Conservation (phyloP, 1,284 basidiomycete species). For the Rhodotorula sp. region DNA sequence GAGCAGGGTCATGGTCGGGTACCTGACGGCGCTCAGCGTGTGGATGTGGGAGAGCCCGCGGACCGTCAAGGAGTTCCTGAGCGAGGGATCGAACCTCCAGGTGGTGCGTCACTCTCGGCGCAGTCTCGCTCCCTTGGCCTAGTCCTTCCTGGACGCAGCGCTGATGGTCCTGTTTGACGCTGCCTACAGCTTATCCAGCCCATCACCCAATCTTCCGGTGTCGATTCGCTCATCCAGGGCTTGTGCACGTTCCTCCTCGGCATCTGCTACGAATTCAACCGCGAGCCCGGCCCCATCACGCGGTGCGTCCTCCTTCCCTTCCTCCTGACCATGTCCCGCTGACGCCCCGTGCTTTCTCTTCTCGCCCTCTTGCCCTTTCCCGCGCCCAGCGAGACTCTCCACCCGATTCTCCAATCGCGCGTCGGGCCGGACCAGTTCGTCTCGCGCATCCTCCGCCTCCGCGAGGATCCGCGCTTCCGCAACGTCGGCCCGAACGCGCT, state of each 20-base stretch:
- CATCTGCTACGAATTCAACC: constrained; percentile 91
- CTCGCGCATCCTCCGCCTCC: constrained; percentile 78
- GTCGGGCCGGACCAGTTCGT: constrained; percentile 83
- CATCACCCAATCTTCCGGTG: constrained; percentile 83
- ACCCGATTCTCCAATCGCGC: constrained; percentile 79
- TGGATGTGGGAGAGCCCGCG: constrained; percentile 97
- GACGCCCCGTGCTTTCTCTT: neutral
- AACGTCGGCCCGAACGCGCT: constrained; percentile 77
- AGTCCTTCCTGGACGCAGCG: neutral
- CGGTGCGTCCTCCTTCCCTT: constrained; percentile 39
- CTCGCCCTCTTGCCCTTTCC: neutral
- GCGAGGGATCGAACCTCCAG: constrained; percentile 81
- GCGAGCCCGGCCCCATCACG: constrained; percentile 87
- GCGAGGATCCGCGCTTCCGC: constrained; percentile 90
- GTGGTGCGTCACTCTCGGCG: constrained; percentile 63
- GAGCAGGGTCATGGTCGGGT: constrained; percentile 84
- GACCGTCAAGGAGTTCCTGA: constrained; percentile 84
- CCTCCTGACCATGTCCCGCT: neutral
- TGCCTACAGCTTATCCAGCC: constrained; percentile 78
- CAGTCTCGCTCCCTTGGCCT: neutral
- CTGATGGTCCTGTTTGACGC: neutral
- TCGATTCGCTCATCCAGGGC: constrained; percentile 84
- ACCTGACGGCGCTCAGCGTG: constrained; percentile 76
- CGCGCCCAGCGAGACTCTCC: constrained; percentile 67
- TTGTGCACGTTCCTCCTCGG: constrained; percentile 90